These are phyloP conservation scores for Blastocystis sp. DNA, from an alignment of 352 stramenopile species.

Conservation along the genomic window DNA sequence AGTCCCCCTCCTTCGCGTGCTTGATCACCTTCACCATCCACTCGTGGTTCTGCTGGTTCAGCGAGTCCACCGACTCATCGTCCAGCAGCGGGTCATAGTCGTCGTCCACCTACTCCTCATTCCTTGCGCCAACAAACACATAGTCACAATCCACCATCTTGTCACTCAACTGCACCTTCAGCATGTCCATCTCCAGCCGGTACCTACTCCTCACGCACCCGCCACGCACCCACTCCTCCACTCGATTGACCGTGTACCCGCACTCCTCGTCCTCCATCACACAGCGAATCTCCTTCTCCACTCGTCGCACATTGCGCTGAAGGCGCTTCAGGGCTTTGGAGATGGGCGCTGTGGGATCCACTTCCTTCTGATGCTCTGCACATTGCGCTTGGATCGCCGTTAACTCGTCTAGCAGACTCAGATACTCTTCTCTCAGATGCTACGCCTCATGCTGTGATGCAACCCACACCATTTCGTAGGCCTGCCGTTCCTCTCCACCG, in stretches of 20 bases:
- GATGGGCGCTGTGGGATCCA: background rate
- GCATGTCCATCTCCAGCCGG: background rate
- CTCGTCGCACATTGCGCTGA: background rate
- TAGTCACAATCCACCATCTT: conserved; percentile 10
- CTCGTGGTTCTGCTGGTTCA: conserved; percentile 37
- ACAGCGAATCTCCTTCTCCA: background rate
- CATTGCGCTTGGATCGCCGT: background rate
- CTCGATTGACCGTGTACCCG: conserved; percentile 43
- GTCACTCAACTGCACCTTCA: background rate
- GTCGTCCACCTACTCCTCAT: conserved; percentile 4
- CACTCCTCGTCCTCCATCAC: conserved; percentile 50
- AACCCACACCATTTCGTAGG: conserved; percentile 1
- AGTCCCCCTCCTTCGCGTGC: background rate
- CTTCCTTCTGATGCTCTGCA: conserved; percentile 14
- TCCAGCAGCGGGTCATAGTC: conserved; percentile 51
- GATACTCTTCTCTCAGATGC: conserved; percentile 26
- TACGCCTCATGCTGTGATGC: background rate
- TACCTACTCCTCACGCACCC: background rate
- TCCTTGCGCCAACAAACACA: background rate
- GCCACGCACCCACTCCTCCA: background rate
- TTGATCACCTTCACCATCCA: conserved; percentile 16
- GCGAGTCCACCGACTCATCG: conserved; percentile 8
- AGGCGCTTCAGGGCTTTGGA: background rate
- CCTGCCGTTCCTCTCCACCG: background rate
- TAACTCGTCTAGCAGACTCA: background rate